Evolutionary conservation across 805 yeast species (phyloP).

Genomic region (Nakazawaea ambrosiae): DNA sequence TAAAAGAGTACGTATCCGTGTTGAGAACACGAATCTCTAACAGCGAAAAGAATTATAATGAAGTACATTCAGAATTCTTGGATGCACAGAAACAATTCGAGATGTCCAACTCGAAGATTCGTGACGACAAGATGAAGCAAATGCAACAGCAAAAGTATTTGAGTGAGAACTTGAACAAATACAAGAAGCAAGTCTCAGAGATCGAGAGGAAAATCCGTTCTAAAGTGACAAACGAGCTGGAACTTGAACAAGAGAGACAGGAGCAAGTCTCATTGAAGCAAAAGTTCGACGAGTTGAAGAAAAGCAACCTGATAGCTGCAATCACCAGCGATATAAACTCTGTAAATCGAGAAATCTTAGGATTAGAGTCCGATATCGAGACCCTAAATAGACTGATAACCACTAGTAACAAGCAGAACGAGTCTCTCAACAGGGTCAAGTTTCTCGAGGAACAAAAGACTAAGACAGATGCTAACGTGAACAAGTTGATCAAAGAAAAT

Average conservation of each 20-base stretch:
- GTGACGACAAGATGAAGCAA: slow-evolving; percentile 33
- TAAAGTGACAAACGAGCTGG: slow-evolving; percentile 17
- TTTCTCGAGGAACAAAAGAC: slow-evolving; percentile 33
- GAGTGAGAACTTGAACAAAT: slow-evolving; percentile 30
- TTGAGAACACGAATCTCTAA: too few relatives aligned
- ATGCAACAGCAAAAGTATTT: slow-evolving; percentile 35
- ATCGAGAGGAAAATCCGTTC: slow-evolving; percentile 31
- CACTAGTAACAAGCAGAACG: slow-evolving; percentile 50
- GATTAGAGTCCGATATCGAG: slow-evolving; percentile 42
- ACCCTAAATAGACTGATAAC: slow-evolving; percentile 42
- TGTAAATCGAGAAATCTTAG: slow-evolving; percentile 28
- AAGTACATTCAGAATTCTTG: slow-evolving; percentile 12
- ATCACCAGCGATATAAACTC: slow-evolving; percentile 29
- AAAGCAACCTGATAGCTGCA: slow-evolving; percentile 19
- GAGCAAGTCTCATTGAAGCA: slow-evolving; percentile 31
- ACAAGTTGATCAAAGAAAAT: slow-evolving; percentile 20
- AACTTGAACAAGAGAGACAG: slow-evolving; percentile 36
- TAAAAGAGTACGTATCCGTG: slow-evolving; percentile 12
- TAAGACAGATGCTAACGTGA: slow-evolving; percentile 4
- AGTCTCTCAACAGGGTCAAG: slow-evolving; percentile 45
- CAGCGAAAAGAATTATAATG: slow-evolving; percentile 13
- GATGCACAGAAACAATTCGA: too few relatives aligned
- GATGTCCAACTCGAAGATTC: too few relatives aligned
- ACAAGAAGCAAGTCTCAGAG: slow-evolving; percentile 26
- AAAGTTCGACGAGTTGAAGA: slow-evolving; percentile 26